phyloP scores from a whole-genome alignment of 176 grass and related monocot genomes.

The Cenchrus purpureus region DNA sequence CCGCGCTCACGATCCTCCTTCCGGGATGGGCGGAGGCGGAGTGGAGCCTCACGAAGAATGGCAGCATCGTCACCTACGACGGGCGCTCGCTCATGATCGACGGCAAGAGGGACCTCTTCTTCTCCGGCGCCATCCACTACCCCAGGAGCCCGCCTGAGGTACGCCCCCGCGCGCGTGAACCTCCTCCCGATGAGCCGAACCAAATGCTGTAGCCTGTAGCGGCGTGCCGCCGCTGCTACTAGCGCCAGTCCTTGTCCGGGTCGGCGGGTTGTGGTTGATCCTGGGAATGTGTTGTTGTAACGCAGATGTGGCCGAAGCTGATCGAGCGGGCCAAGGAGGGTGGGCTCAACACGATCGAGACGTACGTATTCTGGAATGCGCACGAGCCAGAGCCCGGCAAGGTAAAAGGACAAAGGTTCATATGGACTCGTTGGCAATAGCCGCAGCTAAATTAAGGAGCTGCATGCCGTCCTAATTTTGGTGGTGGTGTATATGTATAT shows the following conservation, averaged over 20 bases:
- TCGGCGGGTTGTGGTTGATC: neutral
- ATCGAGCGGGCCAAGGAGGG: conserved; percentile 64
- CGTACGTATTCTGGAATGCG: conserved; percentile 88
- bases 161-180: neutral
- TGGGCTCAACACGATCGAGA: conserved; percentile 87
- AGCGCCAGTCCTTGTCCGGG: neutral
- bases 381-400: conserved; percentile 77
- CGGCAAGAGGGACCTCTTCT: conserved; percentile 78
- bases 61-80: conserved; percentile 57
- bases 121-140: conserved; percentile 95
- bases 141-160: conserved; percentile 79
- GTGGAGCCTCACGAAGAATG: conserved; percentile 50
- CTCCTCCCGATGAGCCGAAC: neutral
- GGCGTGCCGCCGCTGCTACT: neutral
- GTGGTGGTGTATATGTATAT: neutral
- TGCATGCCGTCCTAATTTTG: neutral
- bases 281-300: neutral
- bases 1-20: conserved; percentile 30
- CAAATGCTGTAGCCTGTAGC: neutral
- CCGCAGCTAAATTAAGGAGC: neutral
- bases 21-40: conserved; percentile 31
- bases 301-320: conserved; percentile 74
- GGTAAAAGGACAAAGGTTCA: conserved; percentile 49
- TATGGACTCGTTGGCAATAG: neutral
- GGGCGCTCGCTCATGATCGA: conserved; percentile 73